Conservation (phyloP, 2,329 filamentous ascomycete genomes). For the Thielaviopsis populi region DNA sequence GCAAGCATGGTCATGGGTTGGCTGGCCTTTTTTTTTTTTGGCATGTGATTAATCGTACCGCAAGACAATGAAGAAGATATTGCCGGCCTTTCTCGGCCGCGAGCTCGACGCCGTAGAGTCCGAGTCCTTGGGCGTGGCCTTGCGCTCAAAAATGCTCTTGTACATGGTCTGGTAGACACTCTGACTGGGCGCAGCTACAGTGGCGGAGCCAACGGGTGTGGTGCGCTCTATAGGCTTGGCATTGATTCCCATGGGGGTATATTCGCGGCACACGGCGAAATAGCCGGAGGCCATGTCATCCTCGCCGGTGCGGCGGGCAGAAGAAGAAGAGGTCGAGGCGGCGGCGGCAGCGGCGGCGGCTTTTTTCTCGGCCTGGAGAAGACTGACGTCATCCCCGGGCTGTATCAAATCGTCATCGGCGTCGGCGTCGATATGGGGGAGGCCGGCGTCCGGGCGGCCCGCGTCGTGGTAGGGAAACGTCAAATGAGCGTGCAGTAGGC, state of each 20-base stretch:
- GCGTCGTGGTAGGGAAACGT: slow-evolving; percentile 42
- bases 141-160: slow-evolving; percentile 82
- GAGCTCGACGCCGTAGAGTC: slow-evolving; percentile 37
- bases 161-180: slow-evolving; percentile 99
- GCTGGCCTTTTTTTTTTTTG: neutral
- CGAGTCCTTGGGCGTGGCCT: slow-evolving; percentile 33
- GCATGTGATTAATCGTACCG: slow-evolving; percentile 39
- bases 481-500: slow-evolving; percentile 53
- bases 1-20: neutral
- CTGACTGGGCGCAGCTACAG: slow-evolving; percentile 64
- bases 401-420: slow-evolving; percentile 34
- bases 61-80: slow-evolving; percentile 85
- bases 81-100: slow-evolving; percentile 52
- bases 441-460: neutral
- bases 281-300: slow-evolving; percentile 76
- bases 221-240: slow-evolving; percentile 79
- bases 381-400: slow-evolving; percentile 48
- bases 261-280: slow-evolving; percentile 90
- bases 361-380: slow-evolving; percentile 43
- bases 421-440: slow-evolving; percentile 25
- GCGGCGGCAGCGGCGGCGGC: slow-evolving; percentile 32
- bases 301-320: slow-evolving; percentile 39
- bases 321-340: slow-evolving; percentile 28
- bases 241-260: slow-evolving; percentile 80
- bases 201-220: slow-evolving; percentile 60